Base-by-base conservation (phyloP, 176 grass and related monocot species). In the Secale cereale region DNA sequence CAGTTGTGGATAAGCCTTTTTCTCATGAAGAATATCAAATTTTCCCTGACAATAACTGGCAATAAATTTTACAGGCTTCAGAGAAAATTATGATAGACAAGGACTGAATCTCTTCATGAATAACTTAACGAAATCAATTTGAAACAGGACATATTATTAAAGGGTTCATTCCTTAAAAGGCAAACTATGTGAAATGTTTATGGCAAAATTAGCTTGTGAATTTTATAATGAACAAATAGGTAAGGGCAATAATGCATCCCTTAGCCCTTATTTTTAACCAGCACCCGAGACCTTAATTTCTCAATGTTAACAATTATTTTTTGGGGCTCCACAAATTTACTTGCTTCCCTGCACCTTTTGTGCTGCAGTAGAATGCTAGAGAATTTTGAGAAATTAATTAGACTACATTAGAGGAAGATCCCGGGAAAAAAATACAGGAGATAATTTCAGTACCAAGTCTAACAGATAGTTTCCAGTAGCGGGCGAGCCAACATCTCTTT, bases 401-500 rank as follows among this genome's bases (percentile, higher is more conserved):
- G 12, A 76, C 37, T 23, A 81, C 59, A 57, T 10, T 15, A 83
- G 29, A 77, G 29, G 29, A 86, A 85, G 15, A 74, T 81, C 20
- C 54, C 19, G 2, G 54, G 0, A 56, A 56, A 56, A 22, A 8
- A 57, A 22, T 8, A 83, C 36, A 77, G 29, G 29, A 85, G 15
- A 74, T 81, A 66, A 79, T 78, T 37, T 65, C 45, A 65, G 79
- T 95, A 98, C 96, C 96, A 92, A 92, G 79, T 83, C 88, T 57
- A 76, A 86, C 85, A 87, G 87, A 98, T 82, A 98, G 67, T 82
- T 93, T 94, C 96, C 96, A 98, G 64, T 95, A 95, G 78, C 93
- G 96, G 59, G 96, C 93, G 31, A 98, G 86, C 96, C 96, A 98
- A 80, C 96, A 98, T 72, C 96, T 94, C 88, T 98, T 98, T 74